phyloP scores from a whole-genome alignment of 2,329 filamentous ascomycete species.

The Aphanoascus verrucosus region DNA sequence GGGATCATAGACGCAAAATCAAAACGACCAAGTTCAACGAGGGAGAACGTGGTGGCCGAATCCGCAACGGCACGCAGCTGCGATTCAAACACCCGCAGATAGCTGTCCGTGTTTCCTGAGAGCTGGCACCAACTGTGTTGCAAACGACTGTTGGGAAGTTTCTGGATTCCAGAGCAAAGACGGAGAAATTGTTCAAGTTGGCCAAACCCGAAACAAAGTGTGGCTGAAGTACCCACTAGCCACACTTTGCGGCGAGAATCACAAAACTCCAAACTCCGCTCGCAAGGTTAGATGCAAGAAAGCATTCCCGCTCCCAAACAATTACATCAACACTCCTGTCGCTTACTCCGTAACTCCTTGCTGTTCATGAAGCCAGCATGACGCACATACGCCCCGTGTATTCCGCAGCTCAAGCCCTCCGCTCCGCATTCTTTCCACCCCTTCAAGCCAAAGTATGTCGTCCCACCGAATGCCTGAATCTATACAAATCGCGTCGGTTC shows the following conservation, averaged over 20 bases:
- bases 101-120: not conserved
- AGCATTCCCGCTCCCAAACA: no score
- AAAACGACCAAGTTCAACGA: not conserved
- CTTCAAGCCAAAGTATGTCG: not conserved
- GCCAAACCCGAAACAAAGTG: not conserved
- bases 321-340: not conserved
- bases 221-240: not conserved
- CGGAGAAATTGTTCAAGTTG: not conserved
- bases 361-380: not conserved
- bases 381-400: conserved; percentile 11
- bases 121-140: not conserved
- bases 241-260: no score
- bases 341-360: not conserved
- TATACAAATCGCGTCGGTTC: not conserved
- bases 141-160: not conserved
- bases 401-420: conserved; percentile 14
- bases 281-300: no score
- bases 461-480: not conserved
- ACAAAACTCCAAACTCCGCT: no score
- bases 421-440: conserved; percentile 7
- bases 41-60: not conserved
- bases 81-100: not conserved
- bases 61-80: not conserved
- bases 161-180: not conserved
- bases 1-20: not conserved